Evolutionary conservation across 148 eudicot species (phyloP).

Genomic region (Rhododendron griersonianum): DNA sequence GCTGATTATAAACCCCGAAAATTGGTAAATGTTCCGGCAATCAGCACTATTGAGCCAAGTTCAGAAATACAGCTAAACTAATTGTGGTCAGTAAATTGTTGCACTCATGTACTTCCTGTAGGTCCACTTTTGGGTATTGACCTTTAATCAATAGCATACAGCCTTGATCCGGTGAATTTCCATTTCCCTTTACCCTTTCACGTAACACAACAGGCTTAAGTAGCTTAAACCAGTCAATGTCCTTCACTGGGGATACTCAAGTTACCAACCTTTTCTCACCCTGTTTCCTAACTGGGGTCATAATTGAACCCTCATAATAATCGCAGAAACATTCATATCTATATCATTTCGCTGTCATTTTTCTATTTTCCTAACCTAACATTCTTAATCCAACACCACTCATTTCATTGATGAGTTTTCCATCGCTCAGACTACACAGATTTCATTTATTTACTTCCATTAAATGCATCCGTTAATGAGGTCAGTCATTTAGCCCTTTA

Average conservation of each 20-base stretch:
- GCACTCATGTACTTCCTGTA: background rate
- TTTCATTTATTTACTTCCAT: background rate
- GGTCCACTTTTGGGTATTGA: background rate
- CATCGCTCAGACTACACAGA: background rate
- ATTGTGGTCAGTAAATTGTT: background rate
- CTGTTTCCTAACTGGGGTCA: background rate
- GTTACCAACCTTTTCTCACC: background rate
- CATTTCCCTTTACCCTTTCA: background rate
- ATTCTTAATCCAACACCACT: background rate
- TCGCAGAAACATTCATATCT: background rate
- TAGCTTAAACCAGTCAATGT: background rate
- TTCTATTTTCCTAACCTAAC: background rate
- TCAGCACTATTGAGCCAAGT: background rate
- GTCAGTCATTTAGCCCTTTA: background rate
- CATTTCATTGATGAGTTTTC: background rate
- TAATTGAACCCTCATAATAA: background rate
- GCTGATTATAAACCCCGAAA: background rate
- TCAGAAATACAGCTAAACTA: background rate
- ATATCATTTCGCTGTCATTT: background rate
- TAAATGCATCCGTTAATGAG: background rate
- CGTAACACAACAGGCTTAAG: background rate
- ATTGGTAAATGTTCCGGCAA: background rate
- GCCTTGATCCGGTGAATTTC: background rate
- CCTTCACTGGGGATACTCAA: background rate
- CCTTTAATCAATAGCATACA: background rate